Percentiles rank a stretch among this genome's conserved stretches.
phyloP scores from a whole-genome alignment of 1,139 yeast genomes.

The Kodamaea sp. region DNA sequence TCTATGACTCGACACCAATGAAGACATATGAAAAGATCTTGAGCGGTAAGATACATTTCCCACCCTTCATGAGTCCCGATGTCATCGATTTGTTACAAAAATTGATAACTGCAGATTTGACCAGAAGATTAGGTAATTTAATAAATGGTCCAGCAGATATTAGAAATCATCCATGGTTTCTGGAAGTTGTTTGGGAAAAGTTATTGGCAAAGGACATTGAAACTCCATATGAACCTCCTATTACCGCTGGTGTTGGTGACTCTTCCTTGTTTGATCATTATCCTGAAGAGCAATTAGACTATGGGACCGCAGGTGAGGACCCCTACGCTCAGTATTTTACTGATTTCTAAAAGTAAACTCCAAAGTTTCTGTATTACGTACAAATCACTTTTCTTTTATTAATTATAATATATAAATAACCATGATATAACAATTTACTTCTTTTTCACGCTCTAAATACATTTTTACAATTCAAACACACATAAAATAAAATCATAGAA shows the following conservation, averaged over 20 bases:
- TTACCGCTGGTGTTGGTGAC: constrained; percentile 60
- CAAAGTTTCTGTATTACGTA: background rate
- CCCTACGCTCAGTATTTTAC: constrained; percentile 48
- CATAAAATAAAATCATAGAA: constrained; percentile 91
- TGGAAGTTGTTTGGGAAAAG: constrained; percentile 60
- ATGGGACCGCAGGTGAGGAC: constrained; percentile 48
- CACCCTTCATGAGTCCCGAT: constrained; percentile 49
- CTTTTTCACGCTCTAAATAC: constrained; percentile 47
- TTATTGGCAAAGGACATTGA: constrained; percentile 54
- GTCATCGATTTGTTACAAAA: constrained; percentile 48
- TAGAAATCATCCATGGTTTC: constrained; percentile 55
- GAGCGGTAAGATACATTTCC: constrained; percentile 49
- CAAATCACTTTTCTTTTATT: background rate
- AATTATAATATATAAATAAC: background rate
- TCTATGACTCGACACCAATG: constrained; percentile 60
- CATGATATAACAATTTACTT: background rate
- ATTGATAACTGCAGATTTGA: constrained; percentile 53
- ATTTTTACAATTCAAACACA: constrained; percentile 81
- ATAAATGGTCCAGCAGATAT: constrained; percentile 57
- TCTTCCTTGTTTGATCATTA: constrained; percentile 59
- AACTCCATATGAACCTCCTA: constrained; percentile 63
- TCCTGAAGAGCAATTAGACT: constrained; percentile 57
- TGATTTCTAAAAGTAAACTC: constrained; percentile 37
- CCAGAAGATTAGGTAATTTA: constrained; percentile 54
- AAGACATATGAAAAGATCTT: constrained; percentile 59